Conservation (phyloP, 768 basidiomycete genomes). For the Termitomyces sp. region DNA sequence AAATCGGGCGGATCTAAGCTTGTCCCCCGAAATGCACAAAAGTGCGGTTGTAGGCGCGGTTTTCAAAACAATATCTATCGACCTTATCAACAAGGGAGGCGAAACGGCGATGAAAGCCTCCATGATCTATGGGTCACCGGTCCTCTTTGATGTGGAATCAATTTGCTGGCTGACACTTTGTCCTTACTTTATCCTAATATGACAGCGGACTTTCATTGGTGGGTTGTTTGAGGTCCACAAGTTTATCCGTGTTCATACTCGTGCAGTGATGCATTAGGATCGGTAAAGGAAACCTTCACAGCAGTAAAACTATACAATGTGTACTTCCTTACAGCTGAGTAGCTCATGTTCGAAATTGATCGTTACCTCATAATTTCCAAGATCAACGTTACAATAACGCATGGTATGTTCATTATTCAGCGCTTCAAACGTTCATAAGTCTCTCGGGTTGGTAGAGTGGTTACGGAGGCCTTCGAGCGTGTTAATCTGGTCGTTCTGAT, state of each 20-base stretch:
- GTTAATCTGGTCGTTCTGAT: background rate
- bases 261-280: background rate
- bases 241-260: too few species aligned
- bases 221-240: conserved; percentile 3
- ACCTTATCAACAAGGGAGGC: background rate
- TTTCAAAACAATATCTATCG: background rate
- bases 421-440: background rate
- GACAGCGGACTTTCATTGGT: background rate
- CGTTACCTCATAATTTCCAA: background rate
- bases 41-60: background rate
- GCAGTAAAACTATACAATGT: background rate
- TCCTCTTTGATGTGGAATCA: background rate
- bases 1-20: conserved; percentile 11
- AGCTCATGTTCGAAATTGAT: background rate
- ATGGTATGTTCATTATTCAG: background rate
- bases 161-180: background rate
- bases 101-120: background rate
- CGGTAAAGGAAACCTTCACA: conserved; percentile 5
- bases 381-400: background rate
- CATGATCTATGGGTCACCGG: background rate
- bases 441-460: background rate
- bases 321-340: background rate
- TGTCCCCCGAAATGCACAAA: background rate
- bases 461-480: background rate
- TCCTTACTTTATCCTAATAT: background rate